These are phyloP conservation scores for Davidsoniella eucalypti DNA, from an alignment of 2,329 filamentous ascomycete genomes.

Conservation along the genomic window DNA sequence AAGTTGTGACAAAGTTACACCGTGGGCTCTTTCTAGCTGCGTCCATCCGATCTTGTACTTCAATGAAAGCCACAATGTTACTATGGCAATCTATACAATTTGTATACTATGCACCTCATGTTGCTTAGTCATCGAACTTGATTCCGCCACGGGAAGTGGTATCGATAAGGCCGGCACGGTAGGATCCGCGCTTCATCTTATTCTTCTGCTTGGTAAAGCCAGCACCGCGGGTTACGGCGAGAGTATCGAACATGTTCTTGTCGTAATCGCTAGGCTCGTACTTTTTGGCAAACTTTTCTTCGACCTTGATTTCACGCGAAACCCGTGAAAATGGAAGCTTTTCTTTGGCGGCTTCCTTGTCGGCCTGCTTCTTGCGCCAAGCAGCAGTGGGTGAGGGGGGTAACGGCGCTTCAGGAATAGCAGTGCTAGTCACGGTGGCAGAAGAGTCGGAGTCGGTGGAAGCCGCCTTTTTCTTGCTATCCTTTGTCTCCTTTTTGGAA, in stretches of 20 bases:
- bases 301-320: slow-evolving; percentile 49
- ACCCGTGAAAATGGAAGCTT: slow-evolving; percentile 65
- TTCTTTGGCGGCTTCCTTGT: slow-evolving; percentile 36
- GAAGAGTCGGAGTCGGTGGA: slow-evolving; percentile 28
- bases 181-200: slow-evolving; percentile 87
- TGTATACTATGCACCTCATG: no score
- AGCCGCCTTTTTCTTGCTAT: slow-evolving; percentile 20
- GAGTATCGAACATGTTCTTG: slow-evolving; percentile 69
- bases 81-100: no score
- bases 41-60: no score
- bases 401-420: slow-evolving; percentile 33
- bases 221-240: slow-evolving; percentile 85
- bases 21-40: no score
- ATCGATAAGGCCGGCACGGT: slow-evolving; percentile 79
- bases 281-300: slow-evolving; percentile 58
- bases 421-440: slow-evolving; percentile 36
- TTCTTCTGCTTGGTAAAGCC: slow-evolving; percentile 99
- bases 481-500: slow-evolving; percentile 14
- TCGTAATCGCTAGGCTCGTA: slow-evolving; percentile 80
- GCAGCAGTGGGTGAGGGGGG: slow-evolving; percentile 31
- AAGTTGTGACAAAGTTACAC: no score
- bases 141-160: slow-evolving; percentile 66
- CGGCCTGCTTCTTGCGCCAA: slow-evolving; percentile 27
- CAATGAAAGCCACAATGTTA: no score
- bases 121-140: slow-evolving; percentile 72